phyloP scores from a whole-genome alignment of 495 filamentous ascomycete genomes.

The Trypethelium eluteriae region DNA sequence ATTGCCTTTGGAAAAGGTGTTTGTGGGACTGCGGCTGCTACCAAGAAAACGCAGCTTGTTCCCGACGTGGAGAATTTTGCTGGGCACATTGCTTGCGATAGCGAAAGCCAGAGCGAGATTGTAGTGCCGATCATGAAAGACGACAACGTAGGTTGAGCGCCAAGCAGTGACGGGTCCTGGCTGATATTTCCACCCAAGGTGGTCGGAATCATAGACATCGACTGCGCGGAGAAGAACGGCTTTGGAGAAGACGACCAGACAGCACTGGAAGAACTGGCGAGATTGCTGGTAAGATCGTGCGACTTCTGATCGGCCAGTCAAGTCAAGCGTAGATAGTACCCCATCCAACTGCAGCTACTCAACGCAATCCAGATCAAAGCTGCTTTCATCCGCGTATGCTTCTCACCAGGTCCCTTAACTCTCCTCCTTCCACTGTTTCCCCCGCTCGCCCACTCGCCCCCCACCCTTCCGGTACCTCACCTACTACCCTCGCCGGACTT shows the following conservation, averaged over 20 bases:
- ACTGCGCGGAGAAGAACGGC: conserved; percentile 61
- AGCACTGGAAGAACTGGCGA: conserved; percentile 62
- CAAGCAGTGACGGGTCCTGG: not conserved
- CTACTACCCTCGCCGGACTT: conserved; percentile 70
- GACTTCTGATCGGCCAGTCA: conserved; percentile 43
- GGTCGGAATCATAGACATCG: conserved; percentile 85
- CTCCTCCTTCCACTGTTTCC: conserved; percentile 37
- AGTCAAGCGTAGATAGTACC: not conserved
- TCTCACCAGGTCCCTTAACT: conserved; percentile 37
- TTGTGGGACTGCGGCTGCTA: conserved; percentile 68
- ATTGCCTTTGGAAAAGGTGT: conserved; percentile 75
- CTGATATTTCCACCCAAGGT: conserved; percentile 40
- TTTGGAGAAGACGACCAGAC: conserved; percentile 70
- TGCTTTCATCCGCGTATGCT: conserved; percentile 22
- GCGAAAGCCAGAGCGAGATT: conserved; percentile 75
- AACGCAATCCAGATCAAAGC: not conserved
- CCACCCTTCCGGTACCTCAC: conserved; percentile 77
- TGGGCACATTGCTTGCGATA: conserved; percentile 88
- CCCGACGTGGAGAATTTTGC: conserved; percentile 69
- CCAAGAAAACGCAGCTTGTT: conserved; percentile 59
- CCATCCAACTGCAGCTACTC: not conserved
- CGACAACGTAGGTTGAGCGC: conserved; percentile 43
- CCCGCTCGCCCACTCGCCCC: conserved; percentile 43
- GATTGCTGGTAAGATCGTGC: conserved; percentile 56
- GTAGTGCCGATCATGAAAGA: conserved; percentile 69